Conservation (phyloP, 2,329 filamentous ascomycete genomes). For the Remersonia thermophila region DNA sequence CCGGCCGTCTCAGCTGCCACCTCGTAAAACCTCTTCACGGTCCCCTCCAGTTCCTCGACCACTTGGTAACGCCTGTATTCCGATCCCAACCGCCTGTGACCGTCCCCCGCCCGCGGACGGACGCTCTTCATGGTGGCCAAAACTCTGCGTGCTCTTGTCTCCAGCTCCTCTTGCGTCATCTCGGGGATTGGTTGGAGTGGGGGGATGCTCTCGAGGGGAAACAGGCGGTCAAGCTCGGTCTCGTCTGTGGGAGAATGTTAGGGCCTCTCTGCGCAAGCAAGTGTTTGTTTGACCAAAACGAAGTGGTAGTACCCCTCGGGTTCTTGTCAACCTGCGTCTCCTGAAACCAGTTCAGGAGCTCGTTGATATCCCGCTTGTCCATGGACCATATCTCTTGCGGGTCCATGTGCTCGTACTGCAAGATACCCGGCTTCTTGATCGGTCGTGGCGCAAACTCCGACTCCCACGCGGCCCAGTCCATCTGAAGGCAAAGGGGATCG, state of each 20-base stretch:
- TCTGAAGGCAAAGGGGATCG: conserved; percentile 44
- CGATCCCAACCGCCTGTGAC: conserved; percentile 20
- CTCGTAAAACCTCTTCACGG: conserved; percentile 30
- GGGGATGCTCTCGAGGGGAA: conserved; percentile 11
- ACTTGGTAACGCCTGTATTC: conserved; percentile 25
- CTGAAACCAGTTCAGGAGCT: conserved; percentile 72
- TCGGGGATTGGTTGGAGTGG: conserved; percentile 7
- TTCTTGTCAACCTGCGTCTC: conserved; percentile 39
- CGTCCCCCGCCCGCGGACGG: conserved; percentile 7
- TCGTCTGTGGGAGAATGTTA: conserved; percentile 6
- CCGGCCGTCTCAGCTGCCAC: conserved; percentile 29
- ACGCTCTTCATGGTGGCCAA: conserved; percentile 18
- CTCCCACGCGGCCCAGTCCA: conserved; percentile 67
- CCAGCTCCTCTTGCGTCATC: conserved; percentile 16
- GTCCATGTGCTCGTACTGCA: conserved; percentile 19
- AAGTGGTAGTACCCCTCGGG: conserved; percentile 1
- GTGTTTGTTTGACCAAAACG: no score
- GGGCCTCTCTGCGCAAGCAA: no score
- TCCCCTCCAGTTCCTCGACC: conserved; percentile 27
- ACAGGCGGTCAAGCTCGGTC: conserved; percentile 14
- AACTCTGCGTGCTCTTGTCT: conserved; percentile 13
- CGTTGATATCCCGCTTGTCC: conserved; percentile 49
- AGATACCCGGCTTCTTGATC: conserved; percentile 13
- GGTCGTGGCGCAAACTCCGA: conserved; percentile 29
- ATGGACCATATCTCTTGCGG: conserved; percentile 30